These are phyloP conservation scores for Eucalyptus microcorys DNA, from an alignment of 345 rosid species.

Conservation along the genomic window DNA sequence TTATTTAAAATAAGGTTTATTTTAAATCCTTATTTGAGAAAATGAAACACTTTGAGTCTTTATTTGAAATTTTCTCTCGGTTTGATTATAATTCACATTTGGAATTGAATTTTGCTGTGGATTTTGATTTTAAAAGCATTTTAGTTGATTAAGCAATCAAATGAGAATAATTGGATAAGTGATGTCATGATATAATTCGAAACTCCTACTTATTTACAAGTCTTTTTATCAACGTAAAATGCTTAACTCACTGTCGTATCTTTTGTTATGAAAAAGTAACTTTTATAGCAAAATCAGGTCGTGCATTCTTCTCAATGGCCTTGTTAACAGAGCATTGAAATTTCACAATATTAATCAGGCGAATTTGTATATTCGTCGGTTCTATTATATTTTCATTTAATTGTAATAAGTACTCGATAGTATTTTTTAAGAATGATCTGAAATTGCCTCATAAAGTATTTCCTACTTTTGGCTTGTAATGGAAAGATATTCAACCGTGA, in stretches of 20 bases:
- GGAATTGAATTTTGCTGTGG: not conserved
- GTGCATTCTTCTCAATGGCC: not conserved
- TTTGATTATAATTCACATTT: not conserved
- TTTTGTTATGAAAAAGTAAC: not conserved
- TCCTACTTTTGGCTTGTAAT: not conserved
- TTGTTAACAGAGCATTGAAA: not conserved
- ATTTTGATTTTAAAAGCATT: not conserved
- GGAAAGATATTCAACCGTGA: not conserved
- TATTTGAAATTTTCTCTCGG: too few species aligned
- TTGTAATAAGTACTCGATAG: not conserved
- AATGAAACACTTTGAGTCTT: rapidly evolving
- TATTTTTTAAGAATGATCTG: not conserved
- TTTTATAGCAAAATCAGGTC: not conserved
- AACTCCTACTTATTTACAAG: not conserved
- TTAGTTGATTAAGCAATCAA: not conserved
- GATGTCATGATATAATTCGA: not conserved
- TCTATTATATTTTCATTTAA: not conserved
- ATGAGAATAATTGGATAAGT: not conserved
- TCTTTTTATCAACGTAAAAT: not conserved
- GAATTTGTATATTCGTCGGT: not conserved
- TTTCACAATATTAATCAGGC: not conserved
- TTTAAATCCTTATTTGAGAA: too few species aligned
- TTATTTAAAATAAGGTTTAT: too few species aligned
- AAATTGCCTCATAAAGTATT: not conserved
- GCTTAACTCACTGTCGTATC: not conserved